phyloP scores from a whole-genome alignment of 2,329 filamentous ascomycete genomes.

The Clathrospora elynae region DNA sequence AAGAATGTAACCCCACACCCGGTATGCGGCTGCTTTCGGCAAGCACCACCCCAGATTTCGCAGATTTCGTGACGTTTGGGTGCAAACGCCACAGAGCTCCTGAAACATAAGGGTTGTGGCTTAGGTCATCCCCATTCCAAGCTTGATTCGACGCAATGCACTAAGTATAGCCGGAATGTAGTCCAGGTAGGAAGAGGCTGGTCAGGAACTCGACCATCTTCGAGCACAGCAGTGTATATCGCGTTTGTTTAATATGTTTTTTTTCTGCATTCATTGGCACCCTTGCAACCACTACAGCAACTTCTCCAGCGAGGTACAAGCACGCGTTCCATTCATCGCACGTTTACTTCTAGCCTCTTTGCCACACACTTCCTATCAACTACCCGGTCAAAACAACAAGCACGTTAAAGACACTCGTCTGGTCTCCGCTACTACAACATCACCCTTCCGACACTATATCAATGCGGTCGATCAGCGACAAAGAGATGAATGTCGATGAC shows the following conservation, averaged over 20 bases:
- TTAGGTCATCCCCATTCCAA: constrained; percentile 44
- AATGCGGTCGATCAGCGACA: constrained; percentile 56
- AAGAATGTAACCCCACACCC: constrained; percentile 23
- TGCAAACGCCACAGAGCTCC: constrained; percentile 25
- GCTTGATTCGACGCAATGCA: constrained; percentile 22
- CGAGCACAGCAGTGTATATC: constrained; percentile 44
- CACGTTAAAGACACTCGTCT: constrained; percentile 36
- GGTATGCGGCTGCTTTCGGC: constrained; percentile 35
- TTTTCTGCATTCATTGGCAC: constrained; percentile 38
- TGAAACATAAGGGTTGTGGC: constrained; percentile 36
- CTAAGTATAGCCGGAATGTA: constrained; percentile 48
- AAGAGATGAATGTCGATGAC: constrained; percentile 61
- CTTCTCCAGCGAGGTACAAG: constrained; percentile 33
- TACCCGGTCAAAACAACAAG: constrained; percentile 20
- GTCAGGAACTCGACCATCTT: constrained; percentile 34
- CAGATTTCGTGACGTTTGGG: constrained; percentile 20
- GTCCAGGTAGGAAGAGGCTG: constrained; percentile 39
- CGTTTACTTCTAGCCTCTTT: constrained; percentile 20
- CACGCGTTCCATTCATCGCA: constrained; percentile 23
- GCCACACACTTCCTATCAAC: constrained; percentile 23
- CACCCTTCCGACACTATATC: constrained; percentile 35
- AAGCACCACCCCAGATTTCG: constrained; percentile 28
- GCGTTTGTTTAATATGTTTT: constrained; percentile 45
- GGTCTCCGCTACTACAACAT: constrained; percentile 36
- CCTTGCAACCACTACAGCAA: constrained; percentile 17